Evolutionary conservation across 2,329 filamentous ascomycete species (phyloP).

Genomic region (Ophiostoma sp.): DNA sequence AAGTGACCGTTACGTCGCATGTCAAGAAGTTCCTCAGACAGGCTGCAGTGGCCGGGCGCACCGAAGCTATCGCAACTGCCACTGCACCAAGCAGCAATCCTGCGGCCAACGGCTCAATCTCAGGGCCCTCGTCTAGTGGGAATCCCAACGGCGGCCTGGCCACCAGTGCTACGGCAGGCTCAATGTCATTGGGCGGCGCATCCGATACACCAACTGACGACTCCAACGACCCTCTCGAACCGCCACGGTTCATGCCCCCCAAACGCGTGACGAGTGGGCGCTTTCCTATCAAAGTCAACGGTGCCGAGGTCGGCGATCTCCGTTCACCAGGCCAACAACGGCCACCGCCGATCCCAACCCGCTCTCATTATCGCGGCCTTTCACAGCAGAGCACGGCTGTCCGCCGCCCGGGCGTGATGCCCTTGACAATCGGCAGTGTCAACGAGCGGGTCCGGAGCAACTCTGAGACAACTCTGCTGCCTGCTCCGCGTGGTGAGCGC

Average conservation of each 20-base stretch:
- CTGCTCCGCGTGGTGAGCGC: slow-evolving; percentile 41
- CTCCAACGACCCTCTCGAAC: slow-evolving; percentile 70
- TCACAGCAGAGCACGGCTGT: slow-evolving; percentile 62
- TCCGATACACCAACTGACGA: slow-evolving; percentile 54
- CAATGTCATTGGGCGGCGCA: slow-evolving; percentile 23
- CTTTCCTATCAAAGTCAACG: slow-evolving; percentile 67
- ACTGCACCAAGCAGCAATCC: background rate
- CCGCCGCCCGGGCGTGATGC: slow-evolving; percentile 68
- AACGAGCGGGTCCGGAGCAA: slow-evolving; percentile 64
- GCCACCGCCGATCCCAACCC: slow-evolving; percentile 70
- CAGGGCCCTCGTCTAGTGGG: slow-evolving; percentile 14
- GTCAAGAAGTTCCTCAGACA: slow-evolving; percentile 58
- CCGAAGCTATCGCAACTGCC: background rate
- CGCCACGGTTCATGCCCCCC: slow-evolving; percentile 59
- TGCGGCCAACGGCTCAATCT: slow-evolving; percentile 11
- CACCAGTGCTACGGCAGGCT: slow-evolving; percentile 12
- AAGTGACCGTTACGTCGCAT: slow-evolving; percentile 54
- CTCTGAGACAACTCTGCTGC: slow-evolving; percentile 54
- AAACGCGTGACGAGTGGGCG: slow-evolving; percentile 59
- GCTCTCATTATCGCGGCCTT: slow-evolving; percentile 72
- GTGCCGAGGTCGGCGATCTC: slow-evolving; percentile 60
- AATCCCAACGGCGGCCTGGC: slow-evolving; percentile 8
- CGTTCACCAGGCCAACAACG: slow-evolving; percentile 62
- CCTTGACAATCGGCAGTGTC: slow-evolving; percentile 60
- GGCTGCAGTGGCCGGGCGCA: slow-evolving; percentile 28